phyloP scores from a whole-genome alignment of 2,329 filamentous ascomycete genomes.

The Exophiala lecanii-corni region DNA sequence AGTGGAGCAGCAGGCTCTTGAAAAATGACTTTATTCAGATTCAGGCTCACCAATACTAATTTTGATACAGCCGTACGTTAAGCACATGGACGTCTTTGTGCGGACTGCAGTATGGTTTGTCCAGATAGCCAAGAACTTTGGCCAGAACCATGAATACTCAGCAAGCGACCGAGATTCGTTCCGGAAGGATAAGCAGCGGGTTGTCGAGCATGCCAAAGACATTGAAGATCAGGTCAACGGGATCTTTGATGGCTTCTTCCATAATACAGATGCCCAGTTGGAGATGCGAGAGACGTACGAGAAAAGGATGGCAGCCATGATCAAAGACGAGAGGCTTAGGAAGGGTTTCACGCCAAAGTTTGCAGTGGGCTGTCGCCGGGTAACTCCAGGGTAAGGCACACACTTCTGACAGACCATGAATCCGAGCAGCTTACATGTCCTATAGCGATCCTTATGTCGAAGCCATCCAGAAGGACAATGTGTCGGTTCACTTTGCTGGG shows the following conservation, averaged over 20 bases:
- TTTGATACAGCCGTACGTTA: slow-evolving; percentile 31
- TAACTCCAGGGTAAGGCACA: slow-evolving; percentile 43
- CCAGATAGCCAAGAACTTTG: slow-evolving; percentile 42
- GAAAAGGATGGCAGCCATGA: slow-evolving; percentile 44
- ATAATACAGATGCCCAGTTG: slow-evolving; percentile 38
- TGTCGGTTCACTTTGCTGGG: slow-evolving; percentile 46
- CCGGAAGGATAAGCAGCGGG: slow-evolving; percentile 32
- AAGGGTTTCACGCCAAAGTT: slow-evolving; percentile 40
- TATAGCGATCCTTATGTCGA: slow-evolving; percentile 49
- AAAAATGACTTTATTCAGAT: no score
- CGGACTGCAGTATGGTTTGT: slow-evolving; percentile 32
- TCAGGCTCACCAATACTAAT: neutral
- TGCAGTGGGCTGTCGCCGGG: slow-evolving; percentile 40
- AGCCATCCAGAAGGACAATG: slow-evolving; percentile 46
- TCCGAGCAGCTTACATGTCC: no score
- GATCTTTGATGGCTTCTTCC: slow-evolving; percentile 43
- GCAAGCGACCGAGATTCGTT: slow-evolving; percentile 37
- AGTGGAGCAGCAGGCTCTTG: no score
- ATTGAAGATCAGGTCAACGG: slow-evolving; percentile 45
- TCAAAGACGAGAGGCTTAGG: slow-evolving; percentile 47
- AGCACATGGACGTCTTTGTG: slow-evolving; percentile 44
- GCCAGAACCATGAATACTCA: slow-evolving; percentile 40
- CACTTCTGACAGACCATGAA: no score
- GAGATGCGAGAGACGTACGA: slow-evolving; percentile 34
- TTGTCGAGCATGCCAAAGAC: slow-evolving; percentile 41